Base-by-base conservation (phyloP, 2,329 filamentous ascomycete genomes). In the Neonectria hederae region DNA sequence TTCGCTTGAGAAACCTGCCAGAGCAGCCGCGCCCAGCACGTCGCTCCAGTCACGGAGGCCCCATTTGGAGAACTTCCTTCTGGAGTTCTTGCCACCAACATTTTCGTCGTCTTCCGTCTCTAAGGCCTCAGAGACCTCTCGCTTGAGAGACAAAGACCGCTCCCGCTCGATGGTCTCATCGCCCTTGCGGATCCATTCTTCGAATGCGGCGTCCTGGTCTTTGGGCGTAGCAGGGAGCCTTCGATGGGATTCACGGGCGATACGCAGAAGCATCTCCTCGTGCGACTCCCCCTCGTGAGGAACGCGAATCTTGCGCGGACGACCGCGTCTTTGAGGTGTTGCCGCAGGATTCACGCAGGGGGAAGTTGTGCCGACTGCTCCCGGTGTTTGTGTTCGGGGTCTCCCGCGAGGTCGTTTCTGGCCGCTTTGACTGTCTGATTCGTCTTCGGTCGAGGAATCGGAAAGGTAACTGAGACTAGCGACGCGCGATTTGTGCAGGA, bases 11-110 rank as follows among this genome's bases (percentile, higher is more conserved):
- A 94, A 94, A 0, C 92, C 93, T 2, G 87, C 87, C 54, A 97
- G 80, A 0, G 92, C 86, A 3, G 95, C 95, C 1, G 93, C 84
- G 0, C 92, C 92, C 28, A 97, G 80, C 1, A 97, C 86, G 69
- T 97, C 92, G 69, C 89, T 91, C 95, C 95, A 98, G 79, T 97
- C 92, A 22, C 92, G 86, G 13, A 88, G 80, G 14, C 77, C 83
- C 75, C 76, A 83, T 48, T 76, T 72, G 2, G 71, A 67, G 4
- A 77, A 71, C 58, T 70, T 77, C n/a, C 65, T 68, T 17, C 65
- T 68, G 13, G 52, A 49, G 21, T 69, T 73, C 32, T 62, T 67
- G 30, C 70, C 68, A 17, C 61, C 48, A 5, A 54, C 42, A 48
- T 62, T 56, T 40, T 61, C 63, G 19, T 69, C 66, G 19, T 68